phyloP scores from a whole-genome alignment of 345 rosid species.

The Pistacia vera region DNA sequence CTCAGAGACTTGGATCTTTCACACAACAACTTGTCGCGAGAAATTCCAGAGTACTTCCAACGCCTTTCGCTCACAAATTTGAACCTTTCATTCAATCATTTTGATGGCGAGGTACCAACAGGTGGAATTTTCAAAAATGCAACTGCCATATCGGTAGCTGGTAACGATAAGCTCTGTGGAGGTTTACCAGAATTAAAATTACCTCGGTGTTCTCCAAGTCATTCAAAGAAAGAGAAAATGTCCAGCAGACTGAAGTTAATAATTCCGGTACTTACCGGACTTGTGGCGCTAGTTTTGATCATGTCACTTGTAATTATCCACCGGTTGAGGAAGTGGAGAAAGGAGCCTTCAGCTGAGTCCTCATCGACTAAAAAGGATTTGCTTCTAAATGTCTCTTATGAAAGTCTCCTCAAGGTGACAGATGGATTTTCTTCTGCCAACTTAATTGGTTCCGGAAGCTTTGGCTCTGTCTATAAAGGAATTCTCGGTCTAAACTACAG shows the following conservation, averaged over 20 bases:
- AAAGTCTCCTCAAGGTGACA: slow-evolving; percentile 28
- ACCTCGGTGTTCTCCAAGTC: background rate
- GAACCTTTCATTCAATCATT: slow-evolving; percentile 27
- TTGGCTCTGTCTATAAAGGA: slow-evolving; percentile 37
- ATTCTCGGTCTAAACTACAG: slow-evolving; percentile 3
- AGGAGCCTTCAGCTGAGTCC: slow-evolving; percentile 7
- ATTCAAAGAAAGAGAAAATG: background rate
- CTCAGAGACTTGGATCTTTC: slow-evolving; percentile 29
- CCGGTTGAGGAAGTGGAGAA: slow-evolving; percentile 8
- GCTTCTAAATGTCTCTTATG: slow-evolving; percentile 19
- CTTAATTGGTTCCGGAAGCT: slow-evolving; percentile 35
- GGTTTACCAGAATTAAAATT: slow-evolving; percentile 15
- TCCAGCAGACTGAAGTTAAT: background rate
- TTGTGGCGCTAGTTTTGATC: background rate
- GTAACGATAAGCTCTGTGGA: slow-evolving; percentile 32
- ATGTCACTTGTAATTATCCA: slow-evolving; percentile 1
- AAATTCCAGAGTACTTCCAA: slow-evolving; percentile 22
- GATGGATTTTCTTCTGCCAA: slow-evolving; percentile 34
- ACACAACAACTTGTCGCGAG: slow-evolving; percentile 26
- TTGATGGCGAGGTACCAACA: slow-evolving; percentile 26
- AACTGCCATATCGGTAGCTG: slow-evolving; percentile 12
- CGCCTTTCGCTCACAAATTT: background rate
- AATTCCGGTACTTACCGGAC: background rate
- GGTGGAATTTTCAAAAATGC: slow-evolving; percentile 19
- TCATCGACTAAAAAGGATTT: background rate